Evolutionary conservation across 208 protist species (phyloP), one percentile per base, ranked within the genome.

Genomic region (Leishmania guyanensis): DNA sequence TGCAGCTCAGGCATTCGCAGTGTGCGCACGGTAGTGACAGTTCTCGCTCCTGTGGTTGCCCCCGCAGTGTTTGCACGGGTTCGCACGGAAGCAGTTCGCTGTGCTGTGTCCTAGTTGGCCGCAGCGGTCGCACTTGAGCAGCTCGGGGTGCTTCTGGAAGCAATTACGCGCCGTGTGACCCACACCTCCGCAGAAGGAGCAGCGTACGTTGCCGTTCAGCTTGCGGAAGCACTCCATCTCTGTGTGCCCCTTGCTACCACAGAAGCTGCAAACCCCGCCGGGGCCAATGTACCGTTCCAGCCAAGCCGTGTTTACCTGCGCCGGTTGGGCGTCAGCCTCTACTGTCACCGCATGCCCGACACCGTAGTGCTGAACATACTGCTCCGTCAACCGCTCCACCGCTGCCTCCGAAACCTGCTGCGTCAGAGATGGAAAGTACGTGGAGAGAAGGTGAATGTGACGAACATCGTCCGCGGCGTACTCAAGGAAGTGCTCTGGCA

Each of bases 391-490:
- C 26, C 92, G 86, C 80, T 90, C 88, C 26, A 97, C 91, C 10
- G 90, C 84, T 43, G 17, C 86, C 29, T 78, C 79, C 53, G 64
- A 70, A 60, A 77, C 82, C 43, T 82, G 75, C 81, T 62, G 77
- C 54, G 73, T 79, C 68, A 85, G 68, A 8, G 53, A 53, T 2
- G 85, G 76, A 64, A 92, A 77, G 66, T 86, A 81, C 20, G 75
- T 78, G 36, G 69, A 85, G 82, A 96, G 85, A 29, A 97, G 86
- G 33, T 92, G 82, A 51, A 95, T 97, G 78, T 98, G 93, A 16
- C 95, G 95, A 68, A 97, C 94, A 75, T 98, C 95, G 73, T 90
- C 92, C 5, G 95, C 95, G 9, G 95, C 95, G 73, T 98, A 98
- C 80, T 94, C 90, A 22, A 98, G 84, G 75, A 97, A 97, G 77